Conservation (phyloP, 2,329 filamentous ascomycete species). For the Hirsutella rhossiliensis region DNA sequence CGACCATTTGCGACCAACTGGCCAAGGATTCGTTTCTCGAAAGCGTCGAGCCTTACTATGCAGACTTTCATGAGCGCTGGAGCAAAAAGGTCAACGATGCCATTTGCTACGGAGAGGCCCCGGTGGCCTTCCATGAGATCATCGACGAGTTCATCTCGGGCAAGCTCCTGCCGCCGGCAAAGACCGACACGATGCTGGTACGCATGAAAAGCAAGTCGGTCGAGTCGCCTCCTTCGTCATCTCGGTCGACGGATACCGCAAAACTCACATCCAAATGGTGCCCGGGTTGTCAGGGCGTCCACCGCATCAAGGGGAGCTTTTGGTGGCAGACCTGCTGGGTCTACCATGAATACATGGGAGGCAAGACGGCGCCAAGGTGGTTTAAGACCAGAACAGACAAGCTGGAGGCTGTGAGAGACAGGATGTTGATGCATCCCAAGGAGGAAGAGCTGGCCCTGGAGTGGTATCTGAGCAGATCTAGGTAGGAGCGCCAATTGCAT, state of each 20-base stretch:
- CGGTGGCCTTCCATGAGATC: not conserved
- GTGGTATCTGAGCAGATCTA: not conserved
- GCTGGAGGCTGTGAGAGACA: not conserved
- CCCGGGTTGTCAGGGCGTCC: not conserved
- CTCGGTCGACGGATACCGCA: not conserved
- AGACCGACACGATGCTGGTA: not conserved
- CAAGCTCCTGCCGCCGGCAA: not conserved
- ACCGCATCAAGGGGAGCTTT: not conserved
- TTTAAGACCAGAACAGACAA: not conserved
- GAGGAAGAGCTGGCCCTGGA: not conserved
- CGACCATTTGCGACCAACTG: not conserved
- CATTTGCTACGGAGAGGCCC: not conserved
- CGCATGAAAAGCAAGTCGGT: not conserved
- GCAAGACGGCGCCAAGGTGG: not conserved
- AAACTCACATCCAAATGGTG: not conserved
- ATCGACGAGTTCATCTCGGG: not conserved
- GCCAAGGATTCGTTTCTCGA: not conserved
- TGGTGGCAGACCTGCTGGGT: constrained; percentile 2
- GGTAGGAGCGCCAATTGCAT: too few species aligned
- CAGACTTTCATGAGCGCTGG: not conserved
- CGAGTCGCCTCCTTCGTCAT: not conserved
- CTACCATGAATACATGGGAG: not conserved
- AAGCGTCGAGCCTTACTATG: not conserved
- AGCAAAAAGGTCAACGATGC: not conserved
- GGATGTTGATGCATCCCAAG: not conserved